A percentile compares a stretch with the other conserved stretches of the same genome.
Evolutionary conservation across 1,284 basidiomycete genomes (phyloP).

Genomic region (Puccinia brachypodii): DNA sequence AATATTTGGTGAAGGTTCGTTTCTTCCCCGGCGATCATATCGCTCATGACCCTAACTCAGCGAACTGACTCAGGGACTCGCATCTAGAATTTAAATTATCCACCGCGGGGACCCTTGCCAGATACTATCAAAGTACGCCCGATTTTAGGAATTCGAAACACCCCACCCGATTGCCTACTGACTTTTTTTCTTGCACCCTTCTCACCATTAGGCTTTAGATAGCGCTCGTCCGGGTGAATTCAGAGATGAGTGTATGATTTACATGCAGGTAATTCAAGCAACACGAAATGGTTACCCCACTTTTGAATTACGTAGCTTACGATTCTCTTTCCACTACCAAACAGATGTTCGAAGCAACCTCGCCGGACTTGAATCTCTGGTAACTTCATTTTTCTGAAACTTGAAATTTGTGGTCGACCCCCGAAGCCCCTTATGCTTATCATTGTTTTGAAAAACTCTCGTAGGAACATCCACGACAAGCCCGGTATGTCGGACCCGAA

Average conservation of each 20-base stretch:
- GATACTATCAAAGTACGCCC: neutral
- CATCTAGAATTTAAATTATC: neutral
- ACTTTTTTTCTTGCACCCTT: neutral
- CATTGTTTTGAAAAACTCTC: neutral
- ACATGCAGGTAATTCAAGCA: neutral
- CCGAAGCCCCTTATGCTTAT: neutral
- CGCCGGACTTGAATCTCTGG: neutral
- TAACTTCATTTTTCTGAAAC: neutral
- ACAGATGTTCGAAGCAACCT: neutral
- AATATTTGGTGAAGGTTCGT: neutral
- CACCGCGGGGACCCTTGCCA: neutral
- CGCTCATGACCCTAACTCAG: neutral
- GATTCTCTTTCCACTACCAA: neutral
- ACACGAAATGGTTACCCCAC: no score
- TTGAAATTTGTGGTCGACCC: neutral
- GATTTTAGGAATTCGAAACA: neutral
- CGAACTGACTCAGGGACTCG: neutral
- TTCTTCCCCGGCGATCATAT: neutral
- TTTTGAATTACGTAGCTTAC: no score
- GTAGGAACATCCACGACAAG: neutral
- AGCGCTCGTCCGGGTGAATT: neutral
- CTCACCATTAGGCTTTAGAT: neutral
- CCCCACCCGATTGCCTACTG: neutral
- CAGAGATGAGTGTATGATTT: neutral
- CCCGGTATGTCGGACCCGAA: neutral